These are phyloP conservation scores for Paecilomyces sp. DNA, from an alignment of 2,329 filamentous ascomycete genomes.

Conservation along the genomic window DNA sequence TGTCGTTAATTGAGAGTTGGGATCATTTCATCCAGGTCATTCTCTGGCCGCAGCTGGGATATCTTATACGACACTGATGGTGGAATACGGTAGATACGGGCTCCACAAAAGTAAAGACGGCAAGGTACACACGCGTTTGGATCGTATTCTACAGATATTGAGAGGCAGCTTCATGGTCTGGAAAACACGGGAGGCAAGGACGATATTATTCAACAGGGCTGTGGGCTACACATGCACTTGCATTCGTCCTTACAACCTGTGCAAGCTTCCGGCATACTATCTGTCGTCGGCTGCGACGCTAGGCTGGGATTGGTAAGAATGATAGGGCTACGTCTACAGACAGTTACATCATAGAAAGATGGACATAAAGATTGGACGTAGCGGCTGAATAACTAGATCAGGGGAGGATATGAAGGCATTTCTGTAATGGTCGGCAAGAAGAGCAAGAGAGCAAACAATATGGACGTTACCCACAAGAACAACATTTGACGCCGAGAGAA, in stretches of 20 bases:
- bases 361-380: background rate
- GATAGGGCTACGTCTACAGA: background rate
- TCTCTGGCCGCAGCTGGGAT: no score
- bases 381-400: background rate
- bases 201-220: no score
- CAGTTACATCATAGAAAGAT: background rate
- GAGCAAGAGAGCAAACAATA: background rate
- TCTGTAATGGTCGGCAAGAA: background rate
- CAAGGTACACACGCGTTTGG: no score
- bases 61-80: no score
- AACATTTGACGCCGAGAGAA: background rate
- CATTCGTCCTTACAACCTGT: background rate
- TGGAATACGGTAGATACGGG: no score
- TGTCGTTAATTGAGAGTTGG: background rate
- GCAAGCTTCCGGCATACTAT: background rate
- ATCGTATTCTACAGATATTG: no score
- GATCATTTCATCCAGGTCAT: no score
- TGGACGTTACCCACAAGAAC: background rate
- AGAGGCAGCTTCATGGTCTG: no score
- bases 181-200: no score
- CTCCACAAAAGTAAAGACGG: no score
- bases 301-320: background rate
- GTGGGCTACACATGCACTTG: no score
- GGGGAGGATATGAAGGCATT: background rate
- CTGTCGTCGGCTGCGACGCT: background rate